Base-by-base conservation (phyloP, 345 rosid species). In the Adansonia digitata region DNA sequence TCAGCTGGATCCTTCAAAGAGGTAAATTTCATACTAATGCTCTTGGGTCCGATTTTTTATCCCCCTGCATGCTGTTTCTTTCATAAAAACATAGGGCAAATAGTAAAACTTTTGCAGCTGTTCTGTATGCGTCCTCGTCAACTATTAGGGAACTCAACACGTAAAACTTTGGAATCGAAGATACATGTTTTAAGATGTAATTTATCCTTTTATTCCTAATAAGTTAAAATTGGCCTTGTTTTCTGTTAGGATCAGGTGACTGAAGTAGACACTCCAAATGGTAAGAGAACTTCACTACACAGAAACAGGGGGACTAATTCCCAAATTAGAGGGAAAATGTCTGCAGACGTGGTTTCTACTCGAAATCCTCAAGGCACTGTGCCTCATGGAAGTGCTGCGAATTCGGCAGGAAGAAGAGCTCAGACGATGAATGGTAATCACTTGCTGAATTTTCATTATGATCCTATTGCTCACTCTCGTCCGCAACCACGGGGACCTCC, bases 401-500 rank as follows among this genome's bases (percentile, higher is more conserved):
- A 84, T 81, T 77, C 85, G 31, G 77, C 82, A 29, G 99, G 98
- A 69, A 90, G 91, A 81, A 89, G 86, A 72, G 86, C 85, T 17
- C 93, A 91, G 81, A 86, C 79, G 80, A 83, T 77, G 29, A 93
- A 85, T 77, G 97, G 92, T 61, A 93, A 95, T 42, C 98, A 95
- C 82, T 81, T 93, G 80, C 88, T 95, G 82, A 95, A 95, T 77
- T 93, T 95, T 81, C 97, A 95, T 29, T 95, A 93, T 75, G 97
- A 95, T 60, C 97, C 98, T 12, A 87, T 95, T 69, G 70, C 83
- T 13, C 86, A 88, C 51, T 72, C 84, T 8, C 85, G 88, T 13
- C 75, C 92, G n/a, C 93, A 90, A 40, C 77, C 76, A 26, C 84
- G 94, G 71, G 80, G 73, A 34, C 78, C 78, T 72, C 97, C 90